Base-by-base conservation (phyloP, 257 asterid genomes). In the Solanum chiquidenum region DNA sequence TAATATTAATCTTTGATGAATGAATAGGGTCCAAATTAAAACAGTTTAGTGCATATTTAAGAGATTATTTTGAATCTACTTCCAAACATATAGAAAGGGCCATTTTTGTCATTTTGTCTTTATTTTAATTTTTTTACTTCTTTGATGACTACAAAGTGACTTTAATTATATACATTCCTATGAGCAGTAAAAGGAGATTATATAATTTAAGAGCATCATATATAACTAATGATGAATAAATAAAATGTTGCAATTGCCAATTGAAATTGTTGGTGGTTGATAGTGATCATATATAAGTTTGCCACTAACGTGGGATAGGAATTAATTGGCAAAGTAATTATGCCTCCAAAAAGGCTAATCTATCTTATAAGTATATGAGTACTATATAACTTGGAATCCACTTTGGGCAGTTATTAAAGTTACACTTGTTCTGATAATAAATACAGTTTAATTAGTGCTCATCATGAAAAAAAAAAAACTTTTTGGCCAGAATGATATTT, bases 301-400 rank as follows among this genome's bases (percentile, higher is more conserved):
- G 18, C 68, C 85, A 46, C 85, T 80, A 80, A 49, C 42, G 29
- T 80, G 85, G 85, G 85, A 29, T 46, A 27, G 40, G 2, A 55
- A 87, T 52, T 37, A 55, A 83, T 52, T 37, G 85, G 38, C n/a
- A 75, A 88, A 46, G 72, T 85, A 85, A 88, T 88, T 76, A 85
- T 88, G 86, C 83, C 62, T 75, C 86, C 88, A 75, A 82, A 88
- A 88, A 85, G 87, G 86, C 69, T 49, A 49, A 34, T 49, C 85
- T 80, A 79, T 71, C 29, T 29, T 29, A 29, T 29, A 29, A 29
- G 29, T 29, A 29, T 29, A 29, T 29, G 29, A 29, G 12, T 14
- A 42, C 23, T 20, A 46, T 4, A 27, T 16, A 71, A 29, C 33
- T 69, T 31, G 85, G 37, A 83, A 80, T 46, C 88, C 55, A 74